Conservation (phyloP, 495 filamentous ascomycete genomes). For the Evansstolkia leycettana region DNA sequence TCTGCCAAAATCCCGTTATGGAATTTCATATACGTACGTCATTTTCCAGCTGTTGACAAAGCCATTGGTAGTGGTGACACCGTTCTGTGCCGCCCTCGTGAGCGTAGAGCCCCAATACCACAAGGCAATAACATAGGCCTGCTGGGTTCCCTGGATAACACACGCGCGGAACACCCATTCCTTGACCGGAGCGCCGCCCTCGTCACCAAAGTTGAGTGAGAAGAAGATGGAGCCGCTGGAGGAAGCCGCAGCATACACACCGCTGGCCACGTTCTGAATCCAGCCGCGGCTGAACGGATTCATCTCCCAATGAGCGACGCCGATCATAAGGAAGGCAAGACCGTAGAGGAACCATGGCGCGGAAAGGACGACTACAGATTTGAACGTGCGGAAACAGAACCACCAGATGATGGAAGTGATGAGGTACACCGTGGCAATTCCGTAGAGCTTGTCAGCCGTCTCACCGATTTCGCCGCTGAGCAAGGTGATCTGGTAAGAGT, state of each 20-base stretch:
- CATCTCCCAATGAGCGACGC: constrained; percentile 44
- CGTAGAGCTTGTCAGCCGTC: constrained; percentile 50
- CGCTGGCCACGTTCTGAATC: constrained; percentile 37
- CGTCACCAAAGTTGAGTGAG: constrained; percentile 39
- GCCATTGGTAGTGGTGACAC: constrained; percentile 18
- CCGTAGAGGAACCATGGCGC: constrained; percentile 54
- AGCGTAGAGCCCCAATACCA: constrained; percentile 41
- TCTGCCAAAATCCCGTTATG: neutral
- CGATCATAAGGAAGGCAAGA: constrained; percentile 52
- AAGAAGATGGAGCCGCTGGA: constrained; percentile 40
- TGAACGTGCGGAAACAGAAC: constrained; percentile 48
- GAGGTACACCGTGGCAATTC: constrained; percentile 52
- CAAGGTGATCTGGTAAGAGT: constrained; percentile 62
- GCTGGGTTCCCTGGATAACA: constrained; percentile 38
- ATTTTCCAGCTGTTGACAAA: constrained; percentile 36
- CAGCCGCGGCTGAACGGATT: constrained; percentile 31
- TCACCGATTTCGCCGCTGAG: constrained; percentile 53
- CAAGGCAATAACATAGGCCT: constrained; percentile 36
- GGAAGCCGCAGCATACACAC: constrained; percentile 35
- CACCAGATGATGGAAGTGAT: constrained; percentile 53
- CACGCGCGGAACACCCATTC: constrained; percentile 42
- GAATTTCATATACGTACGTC: constrained; percentile 19
- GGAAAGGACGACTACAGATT: constrained; percentile 48
- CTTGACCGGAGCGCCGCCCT: constrained; percentile 34
- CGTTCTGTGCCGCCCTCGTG: constrained; percentile 23